These are phyloP conservation scores for Dioscorea zingiberensis DNA, from an alignment of 106 monocot species.

Conservation along the genomic window DNA sequence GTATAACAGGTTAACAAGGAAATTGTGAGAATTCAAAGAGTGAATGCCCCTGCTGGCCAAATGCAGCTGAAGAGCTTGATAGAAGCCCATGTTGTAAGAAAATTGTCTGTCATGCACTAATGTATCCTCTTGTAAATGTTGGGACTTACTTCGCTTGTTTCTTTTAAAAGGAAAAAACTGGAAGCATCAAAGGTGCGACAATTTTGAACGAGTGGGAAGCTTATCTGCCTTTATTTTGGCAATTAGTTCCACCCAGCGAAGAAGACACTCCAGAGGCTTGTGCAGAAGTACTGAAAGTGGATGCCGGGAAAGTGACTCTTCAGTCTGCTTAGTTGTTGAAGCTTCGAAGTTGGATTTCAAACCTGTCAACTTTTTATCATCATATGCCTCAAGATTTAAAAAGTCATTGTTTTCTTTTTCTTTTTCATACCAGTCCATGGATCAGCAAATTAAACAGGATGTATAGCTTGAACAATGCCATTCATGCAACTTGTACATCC, in stretches of 20 bases:
- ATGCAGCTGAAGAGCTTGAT: constrained; percentile 98
- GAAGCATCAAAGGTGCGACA: constrained; percentile 66
- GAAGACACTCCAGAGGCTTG: constrained; percentile 96
- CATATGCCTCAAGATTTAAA: too few relatives aligned
- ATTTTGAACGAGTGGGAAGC: constrained; percentile 94
- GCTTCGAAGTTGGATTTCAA: too few relatives aligned
- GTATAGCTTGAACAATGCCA: too few relatives aligned
- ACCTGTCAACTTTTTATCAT: too few relatives aligned
- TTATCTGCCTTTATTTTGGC: constrained; percentile 93
- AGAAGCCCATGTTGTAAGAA: constrained; percentile 95
- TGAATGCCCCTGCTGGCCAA: constrained; percentile 95
- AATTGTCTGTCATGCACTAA: neutral
- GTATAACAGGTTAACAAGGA: constrained; percentile 81
- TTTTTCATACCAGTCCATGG: too few relatives aligned
- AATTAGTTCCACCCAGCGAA: constrained; percentile 94
- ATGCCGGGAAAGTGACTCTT: constrained; percentile 31
- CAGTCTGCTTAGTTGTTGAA: constrained; percentile 35
- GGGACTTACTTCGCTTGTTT: neutral
- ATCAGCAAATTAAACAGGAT: too few relatives aligned
- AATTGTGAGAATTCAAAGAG: constrained; percentile 98
- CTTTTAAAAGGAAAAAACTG: constrained; percentile 83
- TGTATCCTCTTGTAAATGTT: neutral
- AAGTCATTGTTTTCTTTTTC: too few relatives aligned
- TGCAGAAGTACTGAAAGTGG: constrained; percentile 67
- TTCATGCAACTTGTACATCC: too few relatives aligned